These are phyloP conservation scores for Clonostachys rosea DNA, from an alignment of 2,329 filamentous ascomycete species.

Conservation along the genomic window DNA sequence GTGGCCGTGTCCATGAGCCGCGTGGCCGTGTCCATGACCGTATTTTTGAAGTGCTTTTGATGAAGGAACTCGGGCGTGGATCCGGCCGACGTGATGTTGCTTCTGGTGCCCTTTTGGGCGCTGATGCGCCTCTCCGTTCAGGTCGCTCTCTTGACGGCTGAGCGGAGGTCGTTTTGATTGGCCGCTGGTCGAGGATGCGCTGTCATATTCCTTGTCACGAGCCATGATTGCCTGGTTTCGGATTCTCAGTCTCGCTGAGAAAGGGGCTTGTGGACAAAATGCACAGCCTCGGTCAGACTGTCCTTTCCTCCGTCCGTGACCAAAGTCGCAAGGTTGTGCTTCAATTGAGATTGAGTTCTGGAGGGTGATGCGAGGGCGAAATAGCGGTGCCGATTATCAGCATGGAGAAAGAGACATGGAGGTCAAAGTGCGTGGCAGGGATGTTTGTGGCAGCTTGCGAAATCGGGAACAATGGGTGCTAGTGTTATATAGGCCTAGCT, in stretches of 20 bases:
- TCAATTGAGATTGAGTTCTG: too few relatives aligned
- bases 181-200: slow-evolving; percentile 35
- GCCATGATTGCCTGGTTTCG: slow-evolving; percentile 23
- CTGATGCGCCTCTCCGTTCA: slow-evolving; percentile 22
- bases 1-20: neutral
- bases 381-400: too few relatives aligned
- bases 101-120: slow-evolving; percentile 14
- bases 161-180: slow-evolving; percentile 51
- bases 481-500: too few relatives aligned
- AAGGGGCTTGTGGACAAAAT: too few relatives aligned
- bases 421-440: too few relatives aligned
- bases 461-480: too few relatives aligned
- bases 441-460: too few relatives aligned
- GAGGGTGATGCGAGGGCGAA: too few relatives aligned
- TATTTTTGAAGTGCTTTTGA: slow-evolving; percentile 40
- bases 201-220: slow-evolving; percentile 40
- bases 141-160: slow-evolving; percentile 26
- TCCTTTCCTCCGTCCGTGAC: neutral
- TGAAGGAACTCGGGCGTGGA: slow-evolving; percentile 48
- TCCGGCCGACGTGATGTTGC: slow-evolving; percentile 32
- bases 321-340: neutral
- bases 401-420: too few relatives aligned
- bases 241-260: too few relatives aligned
- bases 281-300: too few relatives aligned
- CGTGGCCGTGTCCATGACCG: slow-evolving; percentile 19